Evolutionary conservation across 352 stramenopile genomes (phyloP).

Genomic region (Globisporangium lucens): DNA sequence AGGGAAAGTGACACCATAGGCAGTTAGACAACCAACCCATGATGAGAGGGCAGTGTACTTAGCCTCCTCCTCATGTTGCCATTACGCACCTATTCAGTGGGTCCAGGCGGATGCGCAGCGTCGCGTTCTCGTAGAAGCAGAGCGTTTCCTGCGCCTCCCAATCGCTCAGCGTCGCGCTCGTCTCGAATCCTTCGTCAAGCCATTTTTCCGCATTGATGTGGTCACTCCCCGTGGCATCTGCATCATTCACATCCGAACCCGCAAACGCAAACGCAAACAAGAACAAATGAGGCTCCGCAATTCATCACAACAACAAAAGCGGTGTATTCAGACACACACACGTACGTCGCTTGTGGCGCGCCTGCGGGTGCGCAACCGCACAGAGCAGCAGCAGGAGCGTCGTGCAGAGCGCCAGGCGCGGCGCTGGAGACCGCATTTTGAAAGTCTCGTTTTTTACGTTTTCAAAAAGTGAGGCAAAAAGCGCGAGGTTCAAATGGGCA

Average conservation of each 20-base stretch:
- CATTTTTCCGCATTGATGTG: conserved; percentile 21
- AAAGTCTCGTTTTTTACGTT: conserved; percentile 2
- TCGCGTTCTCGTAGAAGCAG: conserved; percentile 76
- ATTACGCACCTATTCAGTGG: conserved; percentile 55
- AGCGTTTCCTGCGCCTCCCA: conserved; percentile 70
- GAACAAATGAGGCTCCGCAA: not conserved
- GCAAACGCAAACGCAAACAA: not conserved
- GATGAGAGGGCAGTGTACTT: not conserved
- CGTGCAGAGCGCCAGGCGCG: conserved; percentile 3
- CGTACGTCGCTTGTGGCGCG: conserved; percentile 8
- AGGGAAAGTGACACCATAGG: conserved; percentile 6
- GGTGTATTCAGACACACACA: not conserved
- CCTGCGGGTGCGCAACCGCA: not conserved
- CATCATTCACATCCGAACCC: not conserved
- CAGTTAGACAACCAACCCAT: conserved; percentile 14
- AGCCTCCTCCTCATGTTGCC: not conserved
- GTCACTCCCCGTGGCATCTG: not conserved
- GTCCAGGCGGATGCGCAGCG: conserved; percentile 69
- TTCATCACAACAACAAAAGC: not conserved
- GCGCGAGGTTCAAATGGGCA: conserved; percentile 3
- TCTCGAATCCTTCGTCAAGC: conserved; percentile 59
- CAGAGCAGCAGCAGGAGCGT: conserved; percentile 10
- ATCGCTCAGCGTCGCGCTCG: conserved; percentile 27
- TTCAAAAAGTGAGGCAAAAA: not conserved
- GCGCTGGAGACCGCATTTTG: not conserved